Conservation (phyloP, 331 rosid genomes). For the Malus hybrid region DNA sequence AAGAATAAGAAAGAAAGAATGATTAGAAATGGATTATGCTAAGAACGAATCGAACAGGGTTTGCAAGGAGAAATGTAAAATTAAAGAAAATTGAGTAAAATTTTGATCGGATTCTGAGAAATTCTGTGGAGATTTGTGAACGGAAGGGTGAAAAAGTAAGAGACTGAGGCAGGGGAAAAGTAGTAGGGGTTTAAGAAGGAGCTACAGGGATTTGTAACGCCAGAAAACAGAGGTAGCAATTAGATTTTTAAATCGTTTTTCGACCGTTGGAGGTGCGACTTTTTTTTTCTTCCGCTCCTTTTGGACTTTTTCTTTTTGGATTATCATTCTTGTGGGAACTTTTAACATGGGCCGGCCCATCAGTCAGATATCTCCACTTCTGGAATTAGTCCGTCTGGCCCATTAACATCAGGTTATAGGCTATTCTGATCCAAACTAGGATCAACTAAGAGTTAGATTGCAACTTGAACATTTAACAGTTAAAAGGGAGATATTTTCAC, state of each 20-base stretch:
- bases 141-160: background rate
- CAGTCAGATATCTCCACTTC: background rate
- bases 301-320: background rate
- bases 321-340: too few species aligned
- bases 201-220: slow-evolving; percentile 24
- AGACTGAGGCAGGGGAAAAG: background rate
- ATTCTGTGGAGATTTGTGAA: background rate
- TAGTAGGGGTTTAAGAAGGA: background rate
- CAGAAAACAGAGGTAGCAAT: background rate
- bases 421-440: too few species aligned
- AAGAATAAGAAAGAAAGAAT: background rate
- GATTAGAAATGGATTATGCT: background rate
- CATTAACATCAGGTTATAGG: too few species aligned
- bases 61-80: background rate
- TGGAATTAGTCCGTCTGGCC: background rate
- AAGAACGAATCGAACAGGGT: background rate
- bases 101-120: background rate
- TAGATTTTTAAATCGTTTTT: slow-evolving; percentile 6
- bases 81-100: background rate
- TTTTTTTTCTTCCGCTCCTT: background rate
- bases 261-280: slow-evolving; percentile 28
- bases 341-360: background rate
- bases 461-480: too few species aligned
- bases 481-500: too few species aligned
- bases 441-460: too few species aligned